These are phyloP conservation scores for Pisolithus microcarpus DNA, from an alignment of 768 basidiomycete genomes.

Conservation along the genomic window DNA sequence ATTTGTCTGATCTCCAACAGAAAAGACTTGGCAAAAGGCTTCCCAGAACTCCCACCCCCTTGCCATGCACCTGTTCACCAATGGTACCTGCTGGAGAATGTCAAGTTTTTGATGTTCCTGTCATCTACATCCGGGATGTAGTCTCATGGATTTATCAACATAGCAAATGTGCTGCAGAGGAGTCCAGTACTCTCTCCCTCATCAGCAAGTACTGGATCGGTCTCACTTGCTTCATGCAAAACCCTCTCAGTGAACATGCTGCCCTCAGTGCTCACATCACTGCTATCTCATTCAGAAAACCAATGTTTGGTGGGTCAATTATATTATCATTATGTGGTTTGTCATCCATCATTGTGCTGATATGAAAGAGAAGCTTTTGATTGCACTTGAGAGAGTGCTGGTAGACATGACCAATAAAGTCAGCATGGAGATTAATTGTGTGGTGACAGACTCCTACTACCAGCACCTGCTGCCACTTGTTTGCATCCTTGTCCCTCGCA, in stretches of 20 bases:
- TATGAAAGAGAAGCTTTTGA: no score
- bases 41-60: no score
- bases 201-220: constrained; percentile 91
- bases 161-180: constrained; percentile 74
- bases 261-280: constrained; percentile 81
- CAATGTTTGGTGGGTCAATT: no score
- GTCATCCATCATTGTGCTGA: no score
- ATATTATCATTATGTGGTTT: no score
- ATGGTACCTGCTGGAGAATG: no score
- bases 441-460: constrained; percentile 83
- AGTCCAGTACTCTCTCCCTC: constrained; percentile 70
- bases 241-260: constrained; percentile 89
- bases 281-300: constrained; percentile 64
- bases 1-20: no score
- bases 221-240: constrained; percentile 87
- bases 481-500: constrained; percentile 90
- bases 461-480: constrained; percentile 84
- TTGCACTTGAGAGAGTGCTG: no score
- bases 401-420: constrained; percentile 89
- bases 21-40: background rate
- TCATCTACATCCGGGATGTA: constrained; percentile 83
- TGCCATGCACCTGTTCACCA: no score
- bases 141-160: constrained; percentile 92
- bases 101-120: constrained; percentile 52
- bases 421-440: constrained; percentile 94